Base-by-base conservation (phyloP, 345 rosid genomes). In the Erodium maritimum region DNA sequence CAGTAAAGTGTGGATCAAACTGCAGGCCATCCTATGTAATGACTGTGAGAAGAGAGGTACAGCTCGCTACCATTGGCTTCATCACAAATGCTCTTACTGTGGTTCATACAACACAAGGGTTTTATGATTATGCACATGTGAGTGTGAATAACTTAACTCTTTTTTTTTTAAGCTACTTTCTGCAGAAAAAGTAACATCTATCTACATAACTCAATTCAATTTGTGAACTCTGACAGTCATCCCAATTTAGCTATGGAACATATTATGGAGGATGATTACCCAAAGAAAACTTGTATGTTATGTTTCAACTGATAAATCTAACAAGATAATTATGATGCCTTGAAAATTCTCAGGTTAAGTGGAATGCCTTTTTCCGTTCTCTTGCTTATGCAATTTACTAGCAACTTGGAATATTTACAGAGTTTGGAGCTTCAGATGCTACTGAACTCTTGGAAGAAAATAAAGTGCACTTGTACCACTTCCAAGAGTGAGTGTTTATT, bases 51-150 rank as follows among this genome's bases (percentile, higher is more conserved):
- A 69, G 62, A 86, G 66, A 64, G 87, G 87, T 57, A 34, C 59
- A 56, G 82, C 87, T 67, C 66, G 73, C 57, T 83, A 76, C 77
- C 94, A 79, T 52, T 86, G 90, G 87, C 73, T 74, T 46, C 70
- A 83, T 67, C 86, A 75, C 80, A 83, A 86, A 59, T 86, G 94
- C 65, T 63, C 78, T 16, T 57, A 18, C 46, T 81, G 84, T 61
- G 79, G 82, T 61, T 86, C 85, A 9, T 83, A 79, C 76, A 86
- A 86, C 75, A 86, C 90, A 11, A 76, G 90, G 67, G 71, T 79
- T 57, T 56, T 79, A 23, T 81, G 71, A 73, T 17, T 65, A 60
- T 52, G 17, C 65, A 17, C 33, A 23, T 23, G 22, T 21, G 4
- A 21, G 58, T 55, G 18, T 50, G 0, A 9, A 23, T 21, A 29